Base-by-base conservation (phyloP, 805 yeast genomes). In the Debaryomyces maramus region DNA sequence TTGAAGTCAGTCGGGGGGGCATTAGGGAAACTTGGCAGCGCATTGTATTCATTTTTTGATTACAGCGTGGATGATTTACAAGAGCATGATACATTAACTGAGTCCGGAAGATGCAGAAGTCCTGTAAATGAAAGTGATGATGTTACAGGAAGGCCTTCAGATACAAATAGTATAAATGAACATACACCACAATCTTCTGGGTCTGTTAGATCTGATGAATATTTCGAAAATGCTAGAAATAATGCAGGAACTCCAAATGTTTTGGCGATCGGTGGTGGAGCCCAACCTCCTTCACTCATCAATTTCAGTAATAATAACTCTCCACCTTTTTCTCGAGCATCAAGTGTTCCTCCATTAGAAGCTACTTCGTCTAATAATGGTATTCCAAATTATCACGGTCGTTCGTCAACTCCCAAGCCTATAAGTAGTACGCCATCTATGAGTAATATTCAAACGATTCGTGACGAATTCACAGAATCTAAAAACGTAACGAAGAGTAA, bases 1-100 rank as follows among this genome's bases (percentile, higher is more conserved):
- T 22, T 45, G 7, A 32, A 35, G 9, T 40, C 43, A 9, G 20
- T 43, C 3, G 46, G 49, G 5, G 30, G 38, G 7, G 33, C 42
- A 1, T 7, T 51, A 2, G 39, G 47, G 8, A 50, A 26, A 18
- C 36, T 63, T 14, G 58, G 56, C 3, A 41, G 50, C 16, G 75
- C 73, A 0, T 36, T 69, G 20, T 63, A 61, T 42, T 64, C 68
- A 16, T 70, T 70, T 43, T 69, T 70, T 41, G 73, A 69, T 48
- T 70, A 69, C 42, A 69, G 72, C 1, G 61, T 62, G 7, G 69
- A 58, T n/a, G 56, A 53, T 27, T 52, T 46, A 9, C 47, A 35
- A 23, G 41, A 32, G 16, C 40, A 26, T 27, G 40, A 40, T 5
- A 10, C 13, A 13, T n/a, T n/a, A 11, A 7, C 5, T 14, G 23